Conservation (phyloP, 805 yeast genomes). For the Candida namnaoensis region DNA sequence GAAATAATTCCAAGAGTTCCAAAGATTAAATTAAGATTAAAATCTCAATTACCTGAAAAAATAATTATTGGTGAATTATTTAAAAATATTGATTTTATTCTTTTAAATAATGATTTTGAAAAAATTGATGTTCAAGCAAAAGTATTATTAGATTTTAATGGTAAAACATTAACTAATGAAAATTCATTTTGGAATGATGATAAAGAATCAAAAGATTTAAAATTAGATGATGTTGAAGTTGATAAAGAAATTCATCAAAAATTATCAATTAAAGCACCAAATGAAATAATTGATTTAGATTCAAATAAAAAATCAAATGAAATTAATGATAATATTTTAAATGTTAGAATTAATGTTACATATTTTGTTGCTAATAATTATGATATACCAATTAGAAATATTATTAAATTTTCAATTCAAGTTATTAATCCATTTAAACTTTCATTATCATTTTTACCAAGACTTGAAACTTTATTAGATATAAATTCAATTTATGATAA, state of each 20-base stretch:
- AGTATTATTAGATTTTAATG: slow-evolving; percentile 5
- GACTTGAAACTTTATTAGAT: slow-evolving; percentile 15
- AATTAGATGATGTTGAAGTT: not conserved
- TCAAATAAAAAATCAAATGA: too few species aligned
- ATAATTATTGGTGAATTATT: not conserved
- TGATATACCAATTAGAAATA: slow-evolving; percentile 19
- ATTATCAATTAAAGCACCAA: not conserved
- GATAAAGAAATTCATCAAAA: not conserved
- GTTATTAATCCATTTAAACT: slow-evolving; percentile 22
- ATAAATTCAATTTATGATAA: not conserved
- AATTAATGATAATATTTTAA: not conserved
- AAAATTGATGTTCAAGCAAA: slow-evolving; percentile 20
- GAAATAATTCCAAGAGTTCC: slow-evolving; percentile 33
- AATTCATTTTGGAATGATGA: slow-evolving; percentile 16
- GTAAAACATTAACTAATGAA: too few species aligned
- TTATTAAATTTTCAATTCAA: slow-evolving; percentile 14
- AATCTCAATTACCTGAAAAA: slow-evolving; percentile 3
- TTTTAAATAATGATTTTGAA: slow-evolving; percentile 24
- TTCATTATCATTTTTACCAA: slow-evolving; percentile 22
- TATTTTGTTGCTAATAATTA: slow-evolving; percentile 21
- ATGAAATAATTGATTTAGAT: not conserved
- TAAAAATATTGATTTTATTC: slow-evolving; percentile 8
- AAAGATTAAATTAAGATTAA: slow-evolving; percentile 16
- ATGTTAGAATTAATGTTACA: slow-evolving; percentile 11
- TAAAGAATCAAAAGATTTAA: not conserved